Conservation (phyloP, 2,329 filamentous ascomycete genomes). For the Penicillium paneum region DNA sequence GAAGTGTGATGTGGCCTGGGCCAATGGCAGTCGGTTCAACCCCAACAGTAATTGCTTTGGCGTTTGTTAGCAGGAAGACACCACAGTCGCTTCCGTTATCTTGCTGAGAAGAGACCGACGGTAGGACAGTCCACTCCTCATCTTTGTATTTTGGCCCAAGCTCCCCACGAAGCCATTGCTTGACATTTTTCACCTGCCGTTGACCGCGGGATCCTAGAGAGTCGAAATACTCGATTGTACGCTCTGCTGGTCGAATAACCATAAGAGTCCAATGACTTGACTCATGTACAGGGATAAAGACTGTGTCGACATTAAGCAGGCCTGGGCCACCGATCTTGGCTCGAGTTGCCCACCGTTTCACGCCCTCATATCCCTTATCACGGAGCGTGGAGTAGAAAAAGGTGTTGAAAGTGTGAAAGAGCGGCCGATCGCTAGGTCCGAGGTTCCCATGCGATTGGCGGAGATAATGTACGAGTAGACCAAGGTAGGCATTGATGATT, state of each 20-base stretch:
- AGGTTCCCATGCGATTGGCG: conserved; percentile 33
- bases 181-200: conserved; percentile 35
- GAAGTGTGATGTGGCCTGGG: conserved; percentile 38
- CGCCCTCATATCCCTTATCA: conserved; percentile 40
- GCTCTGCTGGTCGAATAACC: conserved; percentile 43
- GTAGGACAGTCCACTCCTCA: conserved; percentile 44
- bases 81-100: conserved; percentile 50
- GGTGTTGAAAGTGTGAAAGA: conserved; percentile 44
- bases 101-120: conserved; percentile 43
- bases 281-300: conserved; percentile 50
- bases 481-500: conserved; percentile 46
- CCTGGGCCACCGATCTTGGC: conserved; percentile 47
- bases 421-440: conserved; percentile 36
- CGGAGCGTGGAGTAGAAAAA: conserved; percentile 46
- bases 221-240: conserved; percentile 50
- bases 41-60: conserved; percentile 47
- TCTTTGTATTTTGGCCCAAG: conserved; percentile 41
- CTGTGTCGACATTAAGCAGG: conserved; percentile 45
- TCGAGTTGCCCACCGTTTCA: conserved; percentile 45
- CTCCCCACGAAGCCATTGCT: conserved; percentile 44
- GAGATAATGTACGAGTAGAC: conserved; percentile 41
- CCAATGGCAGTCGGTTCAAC: conserved; percentile 44
- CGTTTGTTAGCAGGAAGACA: conserved; percentile 50
- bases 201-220: conserved; percentile 38
- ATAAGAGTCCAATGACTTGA: conserved; percentile 49